Evolutionary conservation across 768 basidiomycete genomes (phyloP).

Genomic region (Rhodotorula toruloides): DNA sequence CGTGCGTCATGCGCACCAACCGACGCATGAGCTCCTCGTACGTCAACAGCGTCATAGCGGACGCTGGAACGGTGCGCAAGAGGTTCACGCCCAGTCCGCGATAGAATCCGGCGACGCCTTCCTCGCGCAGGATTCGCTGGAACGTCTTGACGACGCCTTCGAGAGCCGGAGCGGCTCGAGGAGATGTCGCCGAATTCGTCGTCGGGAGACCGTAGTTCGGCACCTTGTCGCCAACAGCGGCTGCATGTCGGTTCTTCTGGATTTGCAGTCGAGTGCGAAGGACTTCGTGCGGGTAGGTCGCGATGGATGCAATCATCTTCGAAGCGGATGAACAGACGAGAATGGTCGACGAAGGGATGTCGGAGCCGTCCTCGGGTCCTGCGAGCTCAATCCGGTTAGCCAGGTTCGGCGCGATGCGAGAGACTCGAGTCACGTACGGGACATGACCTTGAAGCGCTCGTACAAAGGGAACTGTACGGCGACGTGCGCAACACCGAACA

Average conservation of each 20-base stretch:
- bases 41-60: conserved; percentile 92
- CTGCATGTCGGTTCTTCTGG: conserved; percentile 38
- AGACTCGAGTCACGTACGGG: conserved; percentile 58
- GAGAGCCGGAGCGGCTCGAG: neutral
- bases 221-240: neutral
- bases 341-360: conserved; percentile 60
- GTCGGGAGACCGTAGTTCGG: neutral
- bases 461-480: conserved; percentile 97
- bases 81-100: conserved; percentile 91
- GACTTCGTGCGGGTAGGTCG: conserved; percentile 97
- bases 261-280: conserved; percentile 97
- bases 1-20: conserved; percentile 1
- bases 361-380: conserved; percentile 45
- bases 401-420: neutral
- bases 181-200: neutral
- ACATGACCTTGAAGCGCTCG: conserved; percentile 79
- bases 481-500: conserved; percentile 89
- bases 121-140: conserved; percentile 65
- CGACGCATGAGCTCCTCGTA: conserved; percentile 48
- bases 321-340: conserved; percentile 85
- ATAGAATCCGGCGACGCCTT: conserved; percentile 86
- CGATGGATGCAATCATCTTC: conserved; percentile 92
- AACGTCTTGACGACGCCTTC: conserved; percentile 70
- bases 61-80: conserved; percentile 88
- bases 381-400: conserved; percentile 19